phyloP scores from a whole-genome alignment of 2,329 filamentous ascomycete species.

The Teratosphaeria destructans region DNA sequence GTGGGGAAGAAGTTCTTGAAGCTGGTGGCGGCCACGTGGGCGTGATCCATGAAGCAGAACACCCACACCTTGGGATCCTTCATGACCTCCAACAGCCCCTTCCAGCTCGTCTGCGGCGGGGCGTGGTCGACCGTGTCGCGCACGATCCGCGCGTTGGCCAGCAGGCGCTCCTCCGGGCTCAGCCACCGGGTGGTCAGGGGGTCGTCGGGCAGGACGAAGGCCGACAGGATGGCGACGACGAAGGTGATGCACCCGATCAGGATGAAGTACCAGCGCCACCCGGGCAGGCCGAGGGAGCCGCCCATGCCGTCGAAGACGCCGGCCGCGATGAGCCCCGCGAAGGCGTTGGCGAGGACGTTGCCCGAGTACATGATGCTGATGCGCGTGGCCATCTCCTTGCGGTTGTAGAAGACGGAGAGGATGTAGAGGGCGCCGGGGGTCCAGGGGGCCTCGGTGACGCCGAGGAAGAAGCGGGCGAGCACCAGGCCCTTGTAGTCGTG shows the following conservation, averaged over 20 bases:
- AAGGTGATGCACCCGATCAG: constrained; percentile 60
- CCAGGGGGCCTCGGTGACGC: constrained; percentile 37
- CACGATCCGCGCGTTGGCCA: constrained; percentile 44
- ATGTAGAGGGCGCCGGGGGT: constrained; percentile 30
- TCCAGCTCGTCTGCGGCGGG: constrained; percentile 22
- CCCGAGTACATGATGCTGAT: background rate
- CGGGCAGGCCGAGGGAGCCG: background rate
- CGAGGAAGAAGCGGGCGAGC: constrained; percentile 29
- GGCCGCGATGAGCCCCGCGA: background rate
- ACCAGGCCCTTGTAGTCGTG: constrained; percentile 28
- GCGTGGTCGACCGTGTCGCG: background rate
- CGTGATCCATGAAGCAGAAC: constrained; percentile 46
- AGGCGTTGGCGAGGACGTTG: background rate
- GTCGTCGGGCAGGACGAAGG: constrained; percentile 57
- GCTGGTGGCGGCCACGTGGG: constrained; percentile 43
- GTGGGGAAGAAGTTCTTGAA: constrained; percentile 38
- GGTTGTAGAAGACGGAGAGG: constrained; percentile 34
- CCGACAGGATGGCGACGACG: constrained; percentile 48
- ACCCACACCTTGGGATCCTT: constrained; percentile 44
- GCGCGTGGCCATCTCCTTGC: background rate
- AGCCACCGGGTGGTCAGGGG: constrained; percentile 60
- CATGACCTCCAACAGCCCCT: constrained; percentile 41
- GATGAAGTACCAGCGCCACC: constrained; percentile 61
- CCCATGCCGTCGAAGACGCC: background rate
- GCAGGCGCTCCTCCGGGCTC: constrained; percentile 51